phyloP scores from a whole-genome alignment of 306 rosid genomes.

The Acmispon strigosus region DNA sequence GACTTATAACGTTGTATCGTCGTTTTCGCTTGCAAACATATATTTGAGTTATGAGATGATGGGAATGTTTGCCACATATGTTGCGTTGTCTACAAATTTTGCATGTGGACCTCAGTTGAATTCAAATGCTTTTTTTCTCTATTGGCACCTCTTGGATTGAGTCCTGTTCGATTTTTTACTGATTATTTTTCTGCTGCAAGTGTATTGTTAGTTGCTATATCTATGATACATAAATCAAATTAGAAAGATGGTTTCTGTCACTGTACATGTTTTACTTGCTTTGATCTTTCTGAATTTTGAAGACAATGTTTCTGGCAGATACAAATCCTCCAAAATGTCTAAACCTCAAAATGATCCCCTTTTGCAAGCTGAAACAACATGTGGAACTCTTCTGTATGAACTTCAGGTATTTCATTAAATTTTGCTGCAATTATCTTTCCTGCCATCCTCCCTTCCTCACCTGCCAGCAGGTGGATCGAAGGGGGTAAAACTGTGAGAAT shows the following conservation, averaged over 20 bases:
- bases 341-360: conserved; percentile 55
- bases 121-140: background rate
- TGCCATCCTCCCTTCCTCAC: background rate
- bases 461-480: background rate
- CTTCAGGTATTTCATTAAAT: conserved; percentile 54
- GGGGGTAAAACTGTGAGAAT: background rate
- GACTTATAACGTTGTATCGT: background rate
- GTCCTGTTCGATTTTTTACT: background rate
- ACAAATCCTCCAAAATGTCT: conserved; percentile 37
- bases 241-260: background rate
- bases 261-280: background rate
- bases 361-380: conserved; percentile 73
- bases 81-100: background rate
- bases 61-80: background rate
- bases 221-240: background rate
- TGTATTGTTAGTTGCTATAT: background rate
- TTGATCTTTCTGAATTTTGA: background rate
- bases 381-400: conserved; percentile 83
- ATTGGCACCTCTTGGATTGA: background rate
- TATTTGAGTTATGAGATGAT: background rate
- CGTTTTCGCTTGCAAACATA: background rate
- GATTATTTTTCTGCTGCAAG: background rate
- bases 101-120: background rate
- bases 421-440: background rate
- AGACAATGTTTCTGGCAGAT: conserved; percentile 26